Conservation (phyloP, 2,329 filamentous ascomycete species). For the Beauveria rudraprayagi region DNA sequence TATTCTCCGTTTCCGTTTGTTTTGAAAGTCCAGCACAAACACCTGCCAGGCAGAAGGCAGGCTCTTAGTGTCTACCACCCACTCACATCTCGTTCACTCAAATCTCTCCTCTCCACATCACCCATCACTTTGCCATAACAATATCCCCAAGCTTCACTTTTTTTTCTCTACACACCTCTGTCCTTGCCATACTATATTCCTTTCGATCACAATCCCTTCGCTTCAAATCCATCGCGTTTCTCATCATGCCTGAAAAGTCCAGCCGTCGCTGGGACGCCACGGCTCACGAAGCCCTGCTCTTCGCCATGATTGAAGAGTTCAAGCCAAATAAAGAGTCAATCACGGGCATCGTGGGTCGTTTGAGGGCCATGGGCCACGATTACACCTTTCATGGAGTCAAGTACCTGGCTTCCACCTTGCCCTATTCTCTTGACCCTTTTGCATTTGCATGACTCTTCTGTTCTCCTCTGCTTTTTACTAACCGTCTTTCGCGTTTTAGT, state of each 20-base stretch:
- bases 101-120: not conserved
- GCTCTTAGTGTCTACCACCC: not conserved
- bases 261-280: conserved; percentile 25
- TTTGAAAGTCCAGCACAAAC: not conserved
- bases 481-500: conserved; percentile 19
- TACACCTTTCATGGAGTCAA: conserved; percentile 33
- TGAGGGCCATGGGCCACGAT: conserved; percentile 27
- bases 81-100: not conserved
- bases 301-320: conserved; percentile 27
- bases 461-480: not conserved
- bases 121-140: not conserved
- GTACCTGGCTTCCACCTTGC: conserved; percentile 21
- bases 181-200: not conserved
- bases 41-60: too few relatives aligned
- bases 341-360: conserved; percentile 22
- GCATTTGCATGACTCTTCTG: too few relatives aligned
- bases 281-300: conserved; percentile 32
- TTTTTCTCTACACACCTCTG: too few relatives aligned
- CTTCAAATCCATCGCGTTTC: conserved; percentile 1
- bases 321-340: conserved; percentile 28
- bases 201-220: conserved; percentile 5
- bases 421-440: not conserved
- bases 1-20: conserved; percentile 2
- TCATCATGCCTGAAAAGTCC: conserved; percentile 16
- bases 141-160: too few relatives aligned